Percentiles rank a stretch among this genome's conserved stretches.
These are phyloP conservation scores for Aristolochia contorta DNA, from an alignment of 164 flowering plant species.

Conservation along the genomic window DNA sequence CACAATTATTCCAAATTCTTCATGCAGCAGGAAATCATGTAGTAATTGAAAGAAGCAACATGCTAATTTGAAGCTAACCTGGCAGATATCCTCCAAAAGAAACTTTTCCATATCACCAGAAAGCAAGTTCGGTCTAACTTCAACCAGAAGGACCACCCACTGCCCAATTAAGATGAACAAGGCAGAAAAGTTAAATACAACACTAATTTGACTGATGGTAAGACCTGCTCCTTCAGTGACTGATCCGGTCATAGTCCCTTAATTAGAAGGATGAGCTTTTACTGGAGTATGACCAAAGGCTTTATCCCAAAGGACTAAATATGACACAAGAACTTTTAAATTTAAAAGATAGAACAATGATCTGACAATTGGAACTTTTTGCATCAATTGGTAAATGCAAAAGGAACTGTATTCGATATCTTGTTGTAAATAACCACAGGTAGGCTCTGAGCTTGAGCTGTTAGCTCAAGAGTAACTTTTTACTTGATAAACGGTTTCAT, in stretches of 20 bases:
- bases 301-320: background rate
- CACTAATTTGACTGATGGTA: background rate
- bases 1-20: too few relatives aligned
- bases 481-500: too few relatives aligned
- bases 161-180: constrained; percentile 9
- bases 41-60: background rate
- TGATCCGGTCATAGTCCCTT: background rate
- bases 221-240: background rate
- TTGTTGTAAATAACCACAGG: too few relatives aligned
- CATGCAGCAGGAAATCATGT: background rate
- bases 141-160: constrained; percentile 67
- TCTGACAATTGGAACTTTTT: too few relatives aligned
- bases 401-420: too few relatives aligned
- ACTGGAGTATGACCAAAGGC: background rate
- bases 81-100: constrained; percentile 53
- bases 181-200: background rate
- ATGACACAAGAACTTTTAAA: too few relatives aligned
- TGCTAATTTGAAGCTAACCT: constrained; percentile 28
- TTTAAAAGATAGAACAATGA: too few relatives aligned
- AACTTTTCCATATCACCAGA: constrained; percentile 69
- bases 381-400: too few relatives aligned
- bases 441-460: too few relatives aligned
- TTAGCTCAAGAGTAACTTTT: too few relatives aligned
- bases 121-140: constrained; percentile 74
- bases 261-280: background rate